These are phyloP conservation scores for Pezicula carpinea DNA, from an alignment of 2,329 filamentous ascomycete genomes.

Conservation along the genomic window DNA sequence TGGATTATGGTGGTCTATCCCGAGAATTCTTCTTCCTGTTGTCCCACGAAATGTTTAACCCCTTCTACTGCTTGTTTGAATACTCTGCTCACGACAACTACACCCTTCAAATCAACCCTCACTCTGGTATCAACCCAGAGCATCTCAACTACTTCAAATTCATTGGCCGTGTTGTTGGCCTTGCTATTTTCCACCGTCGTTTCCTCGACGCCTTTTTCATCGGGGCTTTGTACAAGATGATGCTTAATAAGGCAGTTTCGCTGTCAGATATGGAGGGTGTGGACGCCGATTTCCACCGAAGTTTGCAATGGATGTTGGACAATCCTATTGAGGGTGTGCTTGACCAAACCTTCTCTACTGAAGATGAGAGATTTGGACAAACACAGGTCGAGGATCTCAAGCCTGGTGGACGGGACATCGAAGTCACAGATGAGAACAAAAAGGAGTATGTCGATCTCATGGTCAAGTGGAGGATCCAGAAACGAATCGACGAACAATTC, in stretches of 20 bases:
- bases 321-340: slow-evolving; percentile 95
- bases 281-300: slow-evolving; percentile 95
- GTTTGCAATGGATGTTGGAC: slow-evolving; percentile 94
- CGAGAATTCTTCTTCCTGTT: slow-evolving; percentile 99
- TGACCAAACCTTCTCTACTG: slow-evolving; percentile 93
- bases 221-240: slow-evolving; percentile 99
- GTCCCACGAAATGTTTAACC: slow-evolving; percentile 99
- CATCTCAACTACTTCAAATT: slow-evolving; percentile 99
- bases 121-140: slow-evolving; percentile 98
- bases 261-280: slow-evolving; percentile 98
- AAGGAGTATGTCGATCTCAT: slow-evolving; percentile 97
- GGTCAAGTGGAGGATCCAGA: slow-evolving; percentile 98
- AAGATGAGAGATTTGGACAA: slow-evolving; percentile 95
- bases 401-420: slow-evolving; percentile 82
- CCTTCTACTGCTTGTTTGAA: slow-evolving; percentile 98
- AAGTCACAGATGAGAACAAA: slow-evolving; percentile 98
- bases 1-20: slow-evolving; percentile 96
- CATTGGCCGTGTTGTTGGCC: slow-evolving; percentile 91
- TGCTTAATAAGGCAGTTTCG: slow-evolving; percentile 85
- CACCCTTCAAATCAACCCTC: slow-evolving; percentile 98
- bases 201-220: slow-evolving; percentile 99
- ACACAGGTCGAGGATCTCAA: slow-evolving; percentile 92
- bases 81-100: slow-evolving; percentile 99
- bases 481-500: slow-evolving; percentile 97
- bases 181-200: slow-evolving; percentile 96